Conservation (phyloP, 2,329 filamentous ascomycete species). For the Phyllosticta citriasiana region DNA sequence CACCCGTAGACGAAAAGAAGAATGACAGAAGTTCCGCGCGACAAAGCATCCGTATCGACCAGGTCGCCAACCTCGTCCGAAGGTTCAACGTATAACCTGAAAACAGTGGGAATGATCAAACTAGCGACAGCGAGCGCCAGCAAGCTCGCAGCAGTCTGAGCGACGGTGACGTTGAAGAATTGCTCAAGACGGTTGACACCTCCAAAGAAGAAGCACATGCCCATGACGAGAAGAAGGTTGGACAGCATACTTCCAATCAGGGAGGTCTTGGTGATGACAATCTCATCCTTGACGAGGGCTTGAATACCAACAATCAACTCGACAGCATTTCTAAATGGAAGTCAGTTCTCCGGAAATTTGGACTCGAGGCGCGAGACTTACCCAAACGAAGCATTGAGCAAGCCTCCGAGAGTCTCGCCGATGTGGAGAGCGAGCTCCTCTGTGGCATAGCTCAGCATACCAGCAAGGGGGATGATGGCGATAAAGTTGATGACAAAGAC, state of each 20-base stretch:
- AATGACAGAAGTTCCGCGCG: slow-evolving; percentile 67
- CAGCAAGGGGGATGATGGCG: slow-evolving; percentile 82
- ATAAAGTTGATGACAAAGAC: slow-evolving; percentile 88
- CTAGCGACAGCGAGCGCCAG: slow-evolving; percentile 69
- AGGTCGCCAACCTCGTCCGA: not conserved
- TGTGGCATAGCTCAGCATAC: slow-evolving; percentile 76
- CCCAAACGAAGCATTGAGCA: slow-evolving; percentile 87
- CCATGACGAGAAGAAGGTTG: slow-evolving; percentile 79
- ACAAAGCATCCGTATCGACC: slow-evolving; percentile 24
- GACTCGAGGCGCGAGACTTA: slow-evolving; percentile 30
- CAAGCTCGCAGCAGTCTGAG: slow-evolving; percentile 76
- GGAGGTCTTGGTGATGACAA: slow-evolving; percentile 84
- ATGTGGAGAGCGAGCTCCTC: slow-evolving; percentile 73
- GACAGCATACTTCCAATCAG: slow-evolving; percentile 86
- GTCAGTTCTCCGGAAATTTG: slow-evolving; percentile 16
- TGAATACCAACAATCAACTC: slow-evolving; percentile 85
- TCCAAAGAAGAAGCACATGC: slow-evolving; percentile 87
- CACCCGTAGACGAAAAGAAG: slow-evolving; percentile 72
- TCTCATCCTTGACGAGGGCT: slow-evolving; percentile 61
- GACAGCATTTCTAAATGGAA: slow-evolving; percentile 57
- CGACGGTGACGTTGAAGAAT: slow-evolving; percentile 84
- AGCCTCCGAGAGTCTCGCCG: slow-evolving; percentile 77
- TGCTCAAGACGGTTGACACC: slow-evolving; percentile 71
- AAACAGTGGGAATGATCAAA: slow-evolving; percentile 84
- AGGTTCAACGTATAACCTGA: slow-evolving; percentile 46